Evolutionary conservation across 805 yeast genomes (phyloP).

Genomic region (Metschnikowia chrysomelidarum): DNA sequence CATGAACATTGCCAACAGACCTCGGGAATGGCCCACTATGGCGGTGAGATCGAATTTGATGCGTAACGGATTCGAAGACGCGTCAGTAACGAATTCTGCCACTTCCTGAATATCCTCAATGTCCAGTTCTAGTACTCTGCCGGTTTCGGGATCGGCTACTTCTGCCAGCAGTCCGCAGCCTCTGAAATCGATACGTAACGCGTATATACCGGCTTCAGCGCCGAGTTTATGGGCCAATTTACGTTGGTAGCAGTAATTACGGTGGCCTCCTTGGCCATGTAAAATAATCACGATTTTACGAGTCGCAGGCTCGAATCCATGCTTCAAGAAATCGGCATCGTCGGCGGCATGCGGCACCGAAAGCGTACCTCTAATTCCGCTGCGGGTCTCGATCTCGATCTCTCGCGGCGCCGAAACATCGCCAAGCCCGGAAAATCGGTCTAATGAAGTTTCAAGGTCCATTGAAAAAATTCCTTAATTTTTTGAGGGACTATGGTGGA

Average conservation of each 20-base stretch:
- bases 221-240: slow-evolving; percentile 60
- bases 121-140: slow-evolving; percentile 65
- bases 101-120: slow-evolving; percentile 57
- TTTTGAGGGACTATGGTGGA: too few species aligned
- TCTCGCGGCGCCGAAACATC: slow-evolving; percentile 29
- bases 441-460: slow-evolving; percentile 10
- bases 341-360: slow-evolving; percentile 37
- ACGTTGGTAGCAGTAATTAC: slow-evolving; percentile 73
- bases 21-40: slow-evolving; percentile 79
- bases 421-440: slow-evolving; percentile 9
- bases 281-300: slow-evolving; percentile 56
- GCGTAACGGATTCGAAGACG: slow-evolving; percentile 35
- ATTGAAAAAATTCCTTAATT: too few species aligned
- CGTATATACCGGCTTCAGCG: slow-evolving; percentile 54
- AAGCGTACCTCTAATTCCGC: slow-evolving; percentile 37
- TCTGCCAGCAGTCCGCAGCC: slow-evolving; percentile 79
- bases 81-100: slow-evolving; percentile 31
- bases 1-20: slow-evolving; percentile 68
- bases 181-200: slow-evolving; percentile 80
- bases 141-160: slow-evolving; percentile 34
- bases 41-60: slow-evolving; percentile 49
- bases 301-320: slow-evolving; percentile 38
- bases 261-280: slow-evolving; percentile 89
- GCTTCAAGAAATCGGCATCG: slow-evolving; percentile 22
- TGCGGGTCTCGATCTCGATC: slow-evolving; percentile 32